These are phyloP conservation scores for Neurospora intermedia DNA, from an alignment of 495 filamentous ascomycete genomes.

Conservation along the genomic window DNA sequence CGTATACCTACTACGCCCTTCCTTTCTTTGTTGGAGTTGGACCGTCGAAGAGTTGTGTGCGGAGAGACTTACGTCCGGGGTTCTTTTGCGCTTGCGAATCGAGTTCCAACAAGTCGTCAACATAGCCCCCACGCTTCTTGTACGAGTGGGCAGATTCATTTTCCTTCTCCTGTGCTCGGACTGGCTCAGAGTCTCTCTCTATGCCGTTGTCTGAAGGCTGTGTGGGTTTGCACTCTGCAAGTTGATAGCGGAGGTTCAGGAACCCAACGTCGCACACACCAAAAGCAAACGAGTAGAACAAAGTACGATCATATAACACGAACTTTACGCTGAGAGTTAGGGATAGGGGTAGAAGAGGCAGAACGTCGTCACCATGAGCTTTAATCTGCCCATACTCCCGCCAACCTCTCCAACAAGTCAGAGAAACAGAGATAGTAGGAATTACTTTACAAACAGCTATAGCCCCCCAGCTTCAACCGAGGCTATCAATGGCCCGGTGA, in stretches of 20 bases:
- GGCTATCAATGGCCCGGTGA: slow-evolving; percentile 43
- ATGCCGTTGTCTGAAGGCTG: neutral
- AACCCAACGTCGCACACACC: neutral
- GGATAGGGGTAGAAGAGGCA: neutral
- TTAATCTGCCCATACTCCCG: slow-evolving; percentile 37
- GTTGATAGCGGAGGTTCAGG: neutral
- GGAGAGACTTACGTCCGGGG: neutral
- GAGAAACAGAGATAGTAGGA: slow-evolving; percentile 44
- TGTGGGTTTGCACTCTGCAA: neutral
- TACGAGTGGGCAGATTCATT: neutral
- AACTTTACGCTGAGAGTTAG: slow-evolving; percentile 3
- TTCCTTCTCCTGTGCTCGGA: neutral
- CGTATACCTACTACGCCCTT: neutral
- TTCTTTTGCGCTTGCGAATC: neutral
- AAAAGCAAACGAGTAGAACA: neutral
- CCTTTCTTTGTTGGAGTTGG: neutral
- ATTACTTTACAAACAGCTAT: slow-evolving; percentile 38
- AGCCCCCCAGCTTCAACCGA: slow-evolving; percentile 41
- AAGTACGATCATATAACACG: neutral
- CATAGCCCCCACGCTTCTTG: neutral
- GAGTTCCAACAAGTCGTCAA: neutral
- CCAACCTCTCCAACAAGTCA: slow-evolving; percentile 24
- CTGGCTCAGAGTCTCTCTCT: neutral
- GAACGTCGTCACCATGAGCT: slow-evolving; percentile 26
- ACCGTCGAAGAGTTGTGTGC: neutral